Percentiles rank a stretch among this genome's conserved stretches.
These are phyloP conservation scores for Syzygium syzygioides DNA, from an alignment of 441 rosid species.

Conservation along the genomic window DNA sequence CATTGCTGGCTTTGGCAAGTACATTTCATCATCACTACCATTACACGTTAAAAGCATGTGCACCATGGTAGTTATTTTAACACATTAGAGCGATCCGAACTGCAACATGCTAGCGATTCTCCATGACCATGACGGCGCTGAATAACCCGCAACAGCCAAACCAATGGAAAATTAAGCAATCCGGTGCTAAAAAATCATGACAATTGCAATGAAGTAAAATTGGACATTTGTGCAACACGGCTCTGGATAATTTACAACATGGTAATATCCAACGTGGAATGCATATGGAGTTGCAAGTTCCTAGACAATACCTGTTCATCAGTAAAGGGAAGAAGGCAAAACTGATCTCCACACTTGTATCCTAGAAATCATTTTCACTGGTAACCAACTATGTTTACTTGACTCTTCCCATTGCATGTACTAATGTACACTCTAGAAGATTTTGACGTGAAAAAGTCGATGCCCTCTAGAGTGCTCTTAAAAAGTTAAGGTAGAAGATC, in stretches of 20 bases:
- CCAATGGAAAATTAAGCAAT: neutral
- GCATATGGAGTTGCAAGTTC: neutral
- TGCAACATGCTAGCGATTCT: neutral
- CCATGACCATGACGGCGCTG: constrained; percentile 44
- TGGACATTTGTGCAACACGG: neutral
- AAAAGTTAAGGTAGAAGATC: neutral
- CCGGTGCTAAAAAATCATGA: neutral
- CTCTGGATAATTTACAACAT: neutral
- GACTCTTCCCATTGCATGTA: neutral
- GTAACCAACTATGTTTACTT: neutral
- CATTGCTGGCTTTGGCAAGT: neutral
- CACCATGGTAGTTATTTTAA: neutral
- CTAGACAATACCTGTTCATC: neutral
- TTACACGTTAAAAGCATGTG: neutral
- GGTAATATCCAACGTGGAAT: neutral
- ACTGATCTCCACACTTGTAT: constrained; percentile 79
- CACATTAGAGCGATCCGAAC: neutral
- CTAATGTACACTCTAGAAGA: neutral
- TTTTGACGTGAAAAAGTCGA: neutral
- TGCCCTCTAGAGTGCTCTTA: neutral
- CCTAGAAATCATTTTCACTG: constrained; percentile 17
- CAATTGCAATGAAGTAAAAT: neutral
- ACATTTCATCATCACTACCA: neutral
- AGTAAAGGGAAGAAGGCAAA: neutral
- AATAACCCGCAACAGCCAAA: constrained; percentile 46